Evolutionary conservation across 129 eudicot species (phyloP), one percentile per base, ranked within the genome.

Genomic region (Dittrichia graveolens): DNA sequence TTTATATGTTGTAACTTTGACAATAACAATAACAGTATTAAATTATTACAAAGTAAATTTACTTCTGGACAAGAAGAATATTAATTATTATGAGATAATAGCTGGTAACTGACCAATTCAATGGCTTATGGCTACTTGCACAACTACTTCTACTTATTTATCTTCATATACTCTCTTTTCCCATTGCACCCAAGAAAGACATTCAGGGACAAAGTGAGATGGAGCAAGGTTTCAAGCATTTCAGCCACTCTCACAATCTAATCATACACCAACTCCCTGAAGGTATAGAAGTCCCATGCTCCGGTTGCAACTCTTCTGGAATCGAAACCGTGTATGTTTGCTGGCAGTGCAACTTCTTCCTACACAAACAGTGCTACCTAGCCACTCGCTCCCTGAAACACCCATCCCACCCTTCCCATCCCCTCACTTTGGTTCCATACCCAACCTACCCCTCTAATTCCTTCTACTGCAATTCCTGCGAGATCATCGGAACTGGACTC

Each of bases 361-460:
- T 74, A 8, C 77, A 80, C 35, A 80, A 80, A 14, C 80, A 80
- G 35, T 85, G 96, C 56, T 87, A 59, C 41, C 78, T 44, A 4
- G 93, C 93, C 0, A 60, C 79, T 6, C 85, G 91, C 12, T 85
- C 91, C n/a, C 8, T 83, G 67, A 64, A 64, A 3, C 91, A 85
- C 68, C 91, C 88, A 0, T 80, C 91, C 55, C 96, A 90, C 55
- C 85, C 84, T 3, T 47, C 10, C 11, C 96, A 90, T 52, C 85
- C 96, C 14, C 72, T 90, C 11, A 79, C 87, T 15, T 57, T 90
- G 42, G 77, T 87, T 35, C 94, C 94, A 18, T 83, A 64, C 67
- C 94, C 94, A 3, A 90, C 94, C 13, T 85, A 90, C 39, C 87
- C 85, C 8, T 87, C 94, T 24, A 83, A 74, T 72, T 81, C 94